Conservation (phyloP, 2,329 filamentous ascomycete species). For the Penicillium sp. region DNA sequence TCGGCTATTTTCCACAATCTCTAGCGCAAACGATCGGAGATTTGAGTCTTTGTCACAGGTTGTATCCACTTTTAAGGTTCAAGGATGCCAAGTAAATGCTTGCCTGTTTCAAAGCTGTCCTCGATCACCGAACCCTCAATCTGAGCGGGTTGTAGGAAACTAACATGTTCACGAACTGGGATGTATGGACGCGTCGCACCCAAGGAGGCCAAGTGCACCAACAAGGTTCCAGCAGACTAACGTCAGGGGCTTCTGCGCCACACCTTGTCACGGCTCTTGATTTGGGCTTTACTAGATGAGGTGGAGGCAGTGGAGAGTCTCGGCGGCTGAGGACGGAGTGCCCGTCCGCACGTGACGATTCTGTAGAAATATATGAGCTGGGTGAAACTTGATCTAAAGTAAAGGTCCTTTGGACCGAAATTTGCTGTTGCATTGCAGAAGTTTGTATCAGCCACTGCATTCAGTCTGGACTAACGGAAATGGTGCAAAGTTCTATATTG, state of each 20-base stretch:
- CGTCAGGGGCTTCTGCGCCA: too few species aligned
- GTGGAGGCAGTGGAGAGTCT: not conserved
- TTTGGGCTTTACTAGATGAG: not conserved
- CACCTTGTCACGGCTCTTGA: not conserved
- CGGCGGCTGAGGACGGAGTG: not conserved
- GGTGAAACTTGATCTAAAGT: not conserved
- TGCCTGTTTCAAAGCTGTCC: not conserved
- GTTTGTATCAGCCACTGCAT: not conserved
- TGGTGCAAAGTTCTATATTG: not conserved
- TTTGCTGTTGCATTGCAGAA: not conserved
- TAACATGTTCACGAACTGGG: not conserved
- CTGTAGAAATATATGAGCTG: not conserved
- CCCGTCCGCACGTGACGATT: too few species aligned
- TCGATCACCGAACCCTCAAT: not conserved
- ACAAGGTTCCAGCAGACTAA: not conserved
- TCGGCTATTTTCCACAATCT: not conserved
- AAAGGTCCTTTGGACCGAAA: not conserved
- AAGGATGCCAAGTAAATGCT: not conserved
- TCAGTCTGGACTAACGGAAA: not conserved
- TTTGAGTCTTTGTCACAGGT: not conserved
- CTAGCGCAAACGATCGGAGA: not conserved
- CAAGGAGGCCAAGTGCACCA: not conserved
- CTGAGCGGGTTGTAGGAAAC: not conserved
- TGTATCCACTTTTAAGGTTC: not conserved
- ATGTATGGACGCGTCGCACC: not conserved